Base-by-base conservation (phyloP, 2,329 filamentous ascomycete species). In the Diaporthe destruens region DNA sequence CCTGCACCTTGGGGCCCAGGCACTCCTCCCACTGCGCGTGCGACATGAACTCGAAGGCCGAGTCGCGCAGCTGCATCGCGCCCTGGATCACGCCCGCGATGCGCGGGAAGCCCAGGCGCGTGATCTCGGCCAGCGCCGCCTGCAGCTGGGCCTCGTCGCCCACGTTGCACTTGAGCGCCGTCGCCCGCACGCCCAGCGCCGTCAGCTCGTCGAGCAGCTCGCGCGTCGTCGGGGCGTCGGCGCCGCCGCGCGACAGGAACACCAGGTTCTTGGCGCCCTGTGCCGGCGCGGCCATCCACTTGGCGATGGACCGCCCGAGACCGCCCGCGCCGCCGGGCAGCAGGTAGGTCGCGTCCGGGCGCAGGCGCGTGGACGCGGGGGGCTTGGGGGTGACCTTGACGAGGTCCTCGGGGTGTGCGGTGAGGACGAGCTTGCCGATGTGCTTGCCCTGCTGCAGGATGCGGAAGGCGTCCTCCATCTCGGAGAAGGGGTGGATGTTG, bases 31-130 rank as follows among this genome's bases (percentile, higher is more conserved):
- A 74, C 14, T 74, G 65, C 20, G 57, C 66, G 36, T 71, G 59
- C 8, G 66, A 57, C 73, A 74, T 74, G 55, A 59, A 69, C 51
- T 74, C 72, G 16, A 72, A 69, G 25, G 56, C 56, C 6, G 70
- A 74, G 32, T 74, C 72, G 29, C 56, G 56, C 25, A 74, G 66
- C 32, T 69, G 47, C 72, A 74, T 74, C 23, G 72, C 70, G 2
- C 78, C 78, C 67, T 86, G 84, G 18, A 87, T 73, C 51, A 85
- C 76, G 39, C 85, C 81, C 69, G 79, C 73, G 47, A 84, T 78
- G 20, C 39, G 56, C 0, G 71, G 82, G 81, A 76, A 80, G 57
- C 77, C 34, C 6, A 57, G 66, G 34, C 39, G 29, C 5, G 67
- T 54, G 73, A 73, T 69, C 51, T 69, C 75, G 14, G 74, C 74